These are phyloP conservation scores for Rhizopus arrhizus DNA, from an alignment of 371 early-diverging fungal species.

Conservation along the genomic window DNA sequence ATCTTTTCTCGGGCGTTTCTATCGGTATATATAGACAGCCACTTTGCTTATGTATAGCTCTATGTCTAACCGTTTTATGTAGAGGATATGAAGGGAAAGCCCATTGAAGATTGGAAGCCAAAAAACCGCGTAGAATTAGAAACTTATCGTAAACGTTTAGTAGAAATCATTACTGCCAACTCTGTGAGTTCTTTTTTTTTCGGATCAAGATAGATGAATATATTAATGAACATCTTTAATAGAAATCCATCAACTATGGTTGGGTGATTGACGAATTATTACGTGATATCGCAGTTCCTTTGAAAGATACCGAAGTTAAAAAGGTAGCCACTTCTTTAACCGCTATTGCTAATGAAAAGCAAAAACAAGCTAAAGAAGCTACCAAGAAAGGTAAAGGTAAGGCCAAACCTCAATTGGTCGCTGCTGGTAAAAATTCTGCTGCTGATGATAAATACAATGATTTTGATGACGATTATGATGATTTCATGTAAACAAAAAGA, in stretches of 20 bases:
- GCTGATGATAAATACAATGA: constrained; percentile 37
- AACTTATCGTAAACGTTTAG: constrained; percentile 69
- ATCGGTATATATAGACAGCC: constrained; percentile 35
- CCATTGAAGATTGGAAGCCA: constrained; percentile 74
- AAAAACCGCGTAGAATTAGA: constrained; percentile 84
- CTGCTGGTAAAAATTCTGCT: constrained; percentile 53
- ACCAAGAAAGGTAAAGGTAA: constrained; percentile 72
- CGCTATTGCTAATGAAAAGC: constrained; percentile 89
- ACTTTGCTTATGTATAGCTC: too few relatives aligned
- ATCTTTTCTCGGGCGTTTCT: constrained; percentile 77
- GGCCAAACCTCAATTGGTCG: constrained; percentile 57
- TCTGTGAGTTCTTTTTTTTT: constrained; percentile 66
- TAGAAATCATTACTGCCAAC: constrained; percentile 69
- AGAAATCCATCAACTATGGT: constrained; percentile 56
- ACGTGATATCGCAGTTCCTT: constrained; percentile 74
- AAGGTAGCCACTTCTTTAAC: constrained; percentile 76
- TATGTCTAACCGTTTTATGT: background rate
- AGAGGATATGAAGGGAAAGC: constrained; percentile 53
- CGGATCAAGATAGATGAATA: too few relatives aligned
- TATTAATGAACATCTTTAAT: constrained; percentile 4
- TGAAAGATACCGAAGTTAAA: constrained; percentile 83
- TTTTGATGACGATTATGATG: constrained; percentile 70
- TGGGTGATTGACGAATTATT: constrained; percentile 79
- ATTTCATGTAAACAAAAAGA: constrained; percentile 71
- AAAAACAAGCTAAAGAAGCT: constrained; percentile 74